Evolutionary conservation across 2,329 filamentous ascomycete genomes (phyloP).

Genomic region (Corynespora cassiicola): DNA sequence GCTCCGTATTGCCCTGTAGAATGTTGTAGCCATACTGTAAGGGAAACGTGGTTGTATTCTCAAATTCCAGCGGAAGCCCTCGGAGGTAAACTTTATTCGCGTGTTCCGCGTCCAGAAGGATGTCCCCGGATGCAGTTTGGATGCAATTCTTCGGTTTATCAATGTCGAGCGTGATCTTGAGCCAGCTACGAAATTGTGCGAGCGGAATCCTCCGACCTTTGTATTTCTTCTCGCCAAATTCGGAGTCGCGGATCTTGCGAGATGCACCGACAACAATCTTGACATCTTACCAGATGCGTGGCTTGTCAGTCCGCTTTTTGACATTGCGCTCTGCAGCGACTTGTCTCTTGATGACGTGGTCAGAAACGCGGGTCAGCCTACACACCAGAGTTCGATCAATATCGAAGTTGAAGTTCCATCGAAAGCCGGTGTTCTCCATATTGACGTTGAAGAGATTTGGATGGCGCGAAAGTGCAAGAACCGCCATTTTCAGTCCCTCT

Average conservation of each 20-base stretch:
- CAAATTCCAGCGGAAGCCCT: conserved; percentile 12
- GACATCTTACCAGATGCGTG: too few relatives aligned
- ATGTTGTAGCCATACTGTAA: conserved; percentile 23
- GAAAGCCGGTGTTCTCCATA: conserved; percentile 7
- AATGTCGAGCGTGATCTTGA: conserved; percentile 12
- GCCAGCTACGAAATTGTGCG: conserved; percentile 9
- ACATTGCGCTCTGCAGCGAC: too few relatives aligned
- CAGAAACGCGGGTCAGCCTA: too few relatives aligned
- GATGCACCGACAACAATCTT: too few relatives aligned
- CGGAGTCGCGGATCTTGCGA: too few relatives aligned
- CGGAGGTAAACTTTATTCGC: conserved; percentile 13
- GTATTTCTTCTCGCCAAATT: too few relatives aligned
- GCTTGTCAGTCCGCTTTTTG: too few relatives aligned
- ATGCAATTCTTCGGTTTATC: conserved; percentile 8
- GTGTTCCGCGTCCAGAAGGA: conserved; percentile 12
- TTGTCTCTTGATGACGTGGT: too few relatives aligned
- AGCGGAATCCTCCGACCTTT: too few relatives aligned
- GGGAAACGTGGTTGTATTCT: too few relatives aligned
- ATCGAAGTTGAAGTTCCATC: conserved; percentile 12
- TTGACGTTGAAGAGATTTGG: conserved; percentile 13
- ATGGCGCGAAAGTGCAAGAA: conserved; percentile 13
- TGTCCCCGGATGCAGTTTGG: conserved; percentile 7
- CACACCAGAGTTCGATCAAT: too few relatives aligned
- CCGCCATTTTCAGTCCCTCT: conserved; percentile 26
- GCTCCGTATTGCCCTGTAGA: conserved; percentile 7